Percentiles rank a stretch among this genome's conserved stretches.
Conservation (phyloP, 768 basidiomycete genomes). For the Trametes coccinea region DNA sequence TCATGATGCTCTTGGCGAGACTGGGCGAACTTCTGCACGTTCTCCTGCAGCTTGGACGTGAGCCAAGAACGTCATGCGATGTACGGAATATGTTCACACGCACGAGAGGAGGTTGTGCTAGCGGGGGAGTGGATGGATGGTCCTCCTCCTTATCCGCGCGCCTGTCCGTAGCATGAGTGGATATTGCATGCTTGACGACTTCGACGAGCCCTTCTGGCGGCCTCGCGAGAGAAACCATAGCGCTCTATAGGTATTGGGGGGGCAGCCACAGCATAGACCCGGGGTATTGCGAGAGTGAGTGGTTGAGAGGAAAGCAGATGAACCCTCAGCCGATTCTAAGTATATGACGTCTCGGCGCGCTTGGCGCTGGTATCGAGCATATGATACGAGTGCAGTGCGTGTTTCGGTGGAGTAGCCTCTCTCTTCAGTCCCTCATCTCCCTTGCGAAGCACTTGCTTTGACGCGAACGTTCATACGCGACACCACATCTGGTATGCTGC, state of each 20-base stretch:
- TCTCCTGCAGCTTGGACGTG: neutral
- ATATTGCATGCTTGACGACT: slow-evolving; percentile 22
- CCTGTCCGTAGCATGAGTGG: slow-evolving; percentile 4
- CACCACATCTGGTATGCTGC: too few relatives aligned
- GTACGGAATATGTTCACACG: neutral
- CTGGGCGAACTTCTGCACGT: neutral
- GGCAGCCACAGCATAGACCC: neutral
- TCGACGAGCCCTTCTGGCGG: slow-evolving; percentile 23
- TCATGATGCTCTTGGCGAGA: neutral
- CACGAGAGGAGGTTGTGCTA: slow-evolving; percentile 19
- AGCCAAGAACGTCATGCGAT: neutral
- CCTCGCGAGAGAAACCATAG: slow-evolving; percentile 28
- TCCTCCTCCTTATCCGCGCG: slow-evolving; percentile 19
- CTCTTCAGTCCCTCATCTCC: neutral
- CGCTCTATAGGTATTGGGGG: neutral
- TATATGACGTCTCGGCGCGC: slow-evolving; percentile 5
- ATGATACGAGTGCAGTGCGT: neutral
- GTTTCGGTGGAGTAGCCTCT: neutral
- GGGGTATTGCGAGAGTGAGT: neutral
- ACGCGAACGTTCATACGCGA: too few relatives aligned
- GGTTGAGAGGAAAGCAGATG: neutral
- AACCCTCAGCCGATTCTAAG: neutral
- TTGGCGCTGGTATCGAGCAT: slow-evolving; percentile 1
- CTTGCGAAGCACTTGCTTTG: neutral
- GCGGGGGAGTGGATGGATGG: slow-evolving; percentile 22